These are phyloP conservation scores for Paramecium octaurelia DNA, from an alignment of 73 alveolate genomes.

Conservation along the genomic window DNA sequence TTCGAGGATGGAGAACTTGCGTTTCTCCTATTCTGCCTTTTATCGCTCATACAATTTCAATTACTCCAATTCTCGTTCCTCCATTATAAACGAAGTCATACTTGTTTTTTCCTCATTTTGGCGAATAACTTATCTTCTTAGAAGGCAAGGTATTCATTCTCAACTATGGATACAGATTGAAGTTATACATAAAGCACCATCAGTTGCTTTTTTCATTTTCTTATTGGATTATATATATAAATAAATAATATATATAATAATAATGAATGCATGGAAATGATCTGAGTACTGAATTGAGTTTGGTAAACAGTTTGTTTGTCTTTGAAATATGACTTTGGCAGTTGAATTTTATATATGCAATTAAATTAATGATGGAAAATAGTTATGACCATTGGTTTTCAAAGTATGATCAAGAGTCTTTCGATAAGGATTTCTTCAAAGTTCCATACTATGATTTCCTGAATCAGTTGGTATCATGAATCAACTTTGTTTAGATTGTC, in stretches of 20 bases:
- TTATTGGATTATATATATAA: neutral
- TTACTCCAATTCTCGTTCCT: conserved; percentile 19
- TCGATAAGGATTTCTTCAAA: conserved; percentile 10
- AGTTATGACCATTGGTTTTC: conserved; percentile 31
- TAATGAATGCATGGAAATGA: neutral
- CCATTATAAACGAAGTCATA: neutral
- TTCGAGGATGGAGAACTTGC: neutral
- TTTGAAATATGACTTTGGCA: neutral
- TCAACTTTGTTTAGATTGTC: neutral
- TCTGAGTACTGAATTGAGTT: neutral
- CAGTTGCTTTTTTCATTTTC: conserved; percentile 4
- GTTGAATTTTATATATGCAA: neutral
- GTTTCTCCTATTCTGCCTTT: neutral
- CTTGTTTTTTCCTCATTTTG: neutral
- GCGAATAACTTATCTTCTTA: neutral
- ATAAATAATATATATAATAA: neutral
- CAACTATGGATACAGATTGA: neutral
- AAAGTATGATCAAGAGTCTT: conserved; percentile 3
- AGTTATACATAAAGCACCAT: neutral
- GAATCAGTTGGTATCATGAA: neutral
- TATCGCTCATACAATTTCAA: neutral
- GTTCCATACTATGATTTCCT: conserved; percentile 3
- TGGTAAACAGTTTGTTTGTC: neutral
- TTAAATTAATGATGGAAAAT: conserved; percentile 6
- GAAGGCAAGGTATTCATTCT: neutral